Conservation (phyloP, 1,284 basidiomycete genomes). For the Anthracocystis panici-leucophaei region DNA sequence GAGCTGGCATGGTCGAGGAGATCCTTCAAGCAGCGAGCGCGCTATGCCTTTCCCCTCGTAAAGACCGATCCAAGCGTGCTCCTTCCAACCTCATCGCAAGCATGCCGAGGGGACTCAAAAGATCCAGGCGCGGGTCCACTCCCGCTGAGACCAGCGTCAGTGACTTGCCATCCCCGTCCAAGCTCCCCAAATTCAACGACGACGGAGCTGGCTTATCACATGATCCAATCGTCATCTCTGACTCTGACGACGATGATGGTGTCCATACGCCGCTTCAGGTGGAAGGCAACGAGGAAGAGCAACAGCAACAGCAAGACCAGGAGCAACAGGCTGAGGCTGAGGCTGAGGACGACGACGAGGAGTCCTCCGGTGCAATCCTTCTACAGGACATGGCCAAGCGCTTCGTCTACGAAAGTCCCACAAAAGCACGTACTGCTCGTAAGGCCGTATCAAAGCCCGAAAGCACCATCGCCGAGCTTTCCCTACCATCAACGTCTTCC, state of each 20-base stretch:
- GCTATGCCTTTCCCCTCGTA: slow-evolving; percentile 31
- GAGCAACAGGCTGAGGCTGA: no score
- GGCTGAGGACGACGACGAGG: not conserved
- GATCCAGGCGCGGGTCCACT: slow-evolving; percentile 2
- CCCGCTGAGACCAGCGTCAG: not conserved
- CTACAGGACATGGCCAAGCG: slow-evolving; percentile 9
- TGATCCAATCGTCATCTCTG: slow-evolving; percentile 29
- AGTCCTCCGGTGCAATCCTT: slow-evolving; percentile 5
- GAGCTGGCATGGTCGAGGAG: slow-evolving; percentile 30
- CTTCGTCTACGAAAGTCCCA: slow-evolving; percentile 20
- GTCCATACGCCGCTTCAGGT: not conserved
- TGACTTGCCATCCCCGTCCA: not conserved
- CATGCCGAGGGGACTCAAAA: slow-evolving; percentile 26
- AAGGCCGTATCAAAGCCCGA: not conserved
- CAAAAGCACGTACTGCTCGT: slow-evolving; percentile 4
- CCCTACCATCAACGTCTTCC: slow-evolving; percentile 6
- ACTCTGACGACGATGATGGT: slow-evolving; percentile 14
- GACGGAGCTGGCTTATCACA: not conserved
- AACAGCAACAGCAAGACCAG: not conserved
- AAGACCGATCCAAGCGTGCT: not conserved
- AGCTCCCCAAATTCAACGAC: not conserved
- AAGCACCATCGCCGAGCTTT: not conserved
- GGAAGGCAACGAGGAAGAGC: not conserved
- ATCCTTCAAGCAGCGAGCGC: slow-evolving; percentile 25
- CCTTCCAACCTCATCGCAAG: not conserved